Conservation (phyloP, 768 basidiomycete genomes). For the Boletus rubescentipes region DNA sequence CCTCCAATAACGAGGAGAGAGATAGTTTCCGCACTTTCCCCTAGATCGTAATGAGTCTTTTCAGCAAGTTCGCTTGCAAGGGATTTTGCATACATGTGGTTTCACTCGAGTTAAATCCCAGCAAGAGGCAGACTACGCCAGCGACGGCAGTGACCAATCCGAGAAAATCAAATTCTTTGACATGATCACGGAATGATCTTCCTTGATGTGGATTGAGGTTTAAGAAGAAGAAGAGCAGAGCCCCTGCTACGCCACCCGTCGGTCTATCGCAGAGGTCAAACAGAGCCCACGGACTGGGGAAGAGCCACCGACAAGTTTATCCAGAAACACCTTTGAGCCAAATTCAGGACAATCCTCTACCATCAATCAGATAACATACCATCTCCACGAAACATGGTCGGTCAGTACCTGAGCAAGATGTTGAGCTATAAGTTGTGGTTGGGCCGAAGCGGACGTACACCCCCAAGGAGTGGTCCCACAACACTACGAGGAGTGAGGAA, state of each 20-base stretch:
- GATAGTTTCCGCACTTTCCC: conserved; percentile 34
- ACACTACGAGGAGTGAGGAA: conserved; percentile 26
- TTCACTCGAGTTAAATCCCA: conserved; percentile 40
- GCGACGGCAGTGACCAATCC: conserved; percentile 36
- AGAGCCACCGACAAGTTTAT: conserved; percentile 32
- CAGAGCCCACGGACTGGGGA: background rate
- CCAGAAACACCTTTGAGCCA: conserved; percentile 34
- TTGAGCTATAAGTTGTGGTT: background rate
- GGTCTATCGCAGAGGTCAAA: conserved; percentile 25
- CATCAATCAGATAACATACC: conserved; percentile 25
- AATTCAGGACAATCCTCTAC: background rate
- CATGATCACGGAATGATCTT: conserved; percentile 31
- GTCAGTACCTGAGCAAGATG: conserved; percentile 28
- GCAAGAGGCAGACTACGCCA: conserved; percentile 37
- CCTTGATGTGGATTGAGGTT: conserved; percentile 36
- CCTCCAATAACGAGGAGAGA: conserved; percentile 37
- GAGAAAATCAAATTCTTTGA: conserved; percentile 39
- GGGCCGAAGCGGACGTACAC: conserved; percentile 22
- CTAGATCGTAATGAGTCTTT: conserved; percentile 14
- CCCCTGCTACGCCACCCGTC: conserved; percentile 35
- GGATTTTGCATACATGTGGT: conserved; percentile 26
- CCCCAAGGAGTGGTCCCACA: conserved; percentile 43
- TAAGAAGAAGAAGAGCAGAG: conserved; percentile 34
- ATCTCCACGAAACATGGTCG: conserved; percentile 40
- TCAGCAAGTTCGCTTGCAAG: background rate